Conservation (phyloP, 1,284 basidiomycete species). For the Rhodofomes roseus region DNA sequence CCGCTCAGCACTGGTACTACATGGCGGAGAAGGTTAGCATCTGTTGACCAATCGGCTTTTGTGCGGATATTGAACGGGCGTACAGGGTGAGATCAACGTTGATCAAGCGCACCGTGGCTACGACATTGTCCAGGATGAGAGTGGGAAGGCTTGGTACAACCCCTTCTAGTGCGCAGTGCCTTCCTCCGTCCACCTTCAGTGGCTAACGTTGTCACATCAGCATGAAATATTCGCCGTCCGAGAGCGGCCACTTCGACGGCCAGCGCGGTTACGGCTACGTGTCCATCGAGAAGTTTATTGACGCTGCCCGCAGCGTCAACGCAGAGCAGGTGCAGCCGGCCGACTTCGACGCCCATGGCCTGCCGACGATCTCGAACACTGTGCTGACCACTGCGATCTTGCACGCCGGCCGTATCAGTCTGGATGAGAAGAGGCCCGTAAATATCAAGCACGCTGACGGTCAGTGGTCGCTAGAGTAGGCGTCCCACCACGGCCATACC, state of each 20-base stretch:
- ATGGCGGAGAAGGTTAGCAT: constrained; percentile 79
- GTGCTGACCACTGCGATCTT: constrained; percentile 90
- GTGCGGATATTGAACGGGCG: neutral
- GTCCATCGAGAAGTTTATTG: constrained; percentile 91
- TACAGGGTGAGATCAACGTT: constrained; percentile 82
- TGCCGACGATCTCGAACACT: constrained; percentile 87
- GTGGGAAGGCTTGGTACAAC: constrained; percentile 81
- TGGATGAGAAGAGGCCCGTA: constrained; percentile 85
- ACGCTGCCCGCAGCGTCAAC: constrained; percentile 76
- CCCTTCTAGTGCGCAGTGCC: constrained; percentile 75
- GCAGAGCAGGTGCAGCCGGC: constrained; percentile 58
- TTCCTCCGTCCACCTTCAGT: neutral
- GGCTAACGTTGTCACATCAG: constrained; percentile 33
- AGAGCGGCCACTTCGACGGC: constrained; percentile 89
- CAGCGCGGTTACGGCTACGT: constrained; percentile 90
- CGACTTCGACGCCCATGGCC: constrained; percentile 76
- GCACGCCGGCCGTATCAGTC: constrained; percentile 83
- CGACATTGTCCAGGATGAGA: constrained; percentile 80
- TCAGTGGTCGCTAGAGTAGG: constrained; percentile 68
- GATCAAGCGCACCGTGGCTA: constrained; percentile 94
- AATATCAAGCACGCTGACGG: constrained; percentile 62
- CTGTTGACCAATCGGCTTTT: neutral
- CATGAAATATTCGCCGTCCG: constrained; percentile 92
- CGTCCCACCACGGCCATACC: neutral
- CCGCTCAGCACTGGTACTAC: constrained; percentile 92